phyloP scores from a whole-genome alignment of 2,329 filamentous ascomycete genomes.

The Alternaria hordeiaustralica region DNA sequence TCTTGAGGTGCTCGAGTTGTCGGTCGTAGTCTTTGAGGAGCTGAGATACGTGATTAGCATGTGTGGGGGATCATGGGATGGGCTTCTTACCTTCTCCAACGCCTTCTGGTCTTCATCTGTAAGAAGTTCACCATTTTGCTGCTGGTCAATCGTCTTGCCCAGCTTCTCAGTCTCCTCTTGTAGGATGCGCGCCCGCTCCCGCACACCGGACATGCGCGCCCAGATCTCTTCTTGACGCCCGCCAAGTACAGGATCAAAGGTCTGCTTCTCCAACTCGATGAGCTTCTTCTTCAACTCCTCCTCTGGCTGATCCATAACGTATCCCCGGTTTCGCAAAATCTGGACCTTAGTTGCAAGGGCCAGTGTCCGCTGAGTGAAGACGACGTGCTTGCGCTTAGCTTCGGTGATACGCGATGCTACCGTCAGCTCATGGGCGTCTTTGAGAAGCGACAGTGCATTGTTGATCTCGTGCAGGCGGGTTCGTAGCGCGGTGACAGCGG shows the following conservation, averaged over 20 bases:
- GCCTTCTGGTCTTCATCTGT: constrained; percentile 74
- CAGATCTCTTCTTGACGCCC: constrained; percentile 84
- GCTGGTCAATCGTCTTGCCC: constrained; percentile 55
- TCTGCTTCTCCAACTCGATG: constrained; percentile 69
- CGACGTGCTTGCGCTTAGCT: constrained; percentile 73
- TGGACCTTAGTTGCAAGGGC: constrained; percentile 80
- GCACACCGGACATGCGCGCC: constrained; percentile 77
- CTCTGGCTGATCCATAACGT: constrained; percentile 79
- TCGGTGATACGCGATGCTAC: constrained; percentile 76
- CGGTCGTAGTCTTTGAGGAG: constrained; percentile 83
- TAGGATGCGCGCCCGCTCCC: constrained; percentile 74
- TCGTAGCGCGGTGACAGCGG: constrained; percentile 73
- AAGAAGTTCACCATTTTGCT: constrained; percentile 58
- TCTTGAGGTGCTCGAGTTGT: constrained; percentile 76
- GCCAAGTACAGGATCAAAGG: constrained; percentile 76
- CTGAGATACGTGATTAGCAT: constrained; percentile 51
- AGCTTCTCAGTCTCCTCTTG: constrained; percentile 76
- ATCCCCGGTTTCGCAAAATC: constrained; percentile 79
- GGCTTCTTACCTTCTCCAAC: constrained; percentile 72
- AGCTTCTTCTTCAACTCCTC: constrained; percentile 79
- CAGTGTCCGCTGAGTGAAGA: constrained; percentile 75
- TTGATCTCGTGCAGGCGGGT: constrained; percentile 80
- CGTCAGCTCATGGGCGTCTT: constrained; percentile 77
- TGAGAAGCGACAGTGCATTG: constrained; percentile 71
- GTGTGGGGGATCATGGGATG: background rate